These are phyloP conservation scores for Rhododendron ferrugineum DNA, from an alignment of 148 eudicot genomes.

Conservation along the genomic window DNA sequence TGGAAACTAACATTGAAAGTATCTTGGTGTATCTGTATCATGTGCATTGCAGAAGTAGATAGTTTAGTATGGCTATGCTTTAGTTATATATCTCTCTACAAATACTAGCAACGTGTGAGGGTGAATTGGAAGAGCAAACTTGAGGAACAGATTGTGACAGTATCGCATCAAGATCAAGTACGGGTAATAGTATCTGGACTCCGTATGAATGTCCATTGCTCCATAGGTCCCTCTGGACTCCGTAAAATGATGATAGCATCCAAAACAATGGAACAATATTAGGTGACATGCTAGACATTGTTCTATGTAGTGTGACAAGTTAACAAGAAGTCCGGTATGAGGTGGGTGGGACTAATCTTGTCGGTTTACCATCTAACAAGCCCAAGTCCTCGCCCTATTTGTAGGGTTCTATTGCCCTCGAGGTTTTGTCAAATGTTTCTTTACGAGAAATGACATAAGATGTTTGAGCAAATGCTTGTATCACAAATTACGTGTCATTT, in stretches of 20 bases:
- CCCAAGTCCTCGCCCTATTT: too few species aligned
- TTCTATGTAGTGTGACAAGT: background rate
- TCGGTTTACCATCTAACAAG: background rate
- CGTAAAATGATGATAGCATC: too few species aligned
- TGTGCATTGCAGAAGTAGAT: background rate
- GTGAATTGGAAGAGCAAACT: background rate
- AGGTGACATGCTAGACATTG: too few species aligned
- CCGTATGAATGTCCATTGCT: too few species aligned
- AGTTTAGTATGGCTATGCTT: background rate
- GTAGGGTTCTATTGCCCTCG: too few species aligned
- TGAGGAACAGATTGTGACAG: background rate
- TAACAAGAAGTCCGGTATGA: background rate
- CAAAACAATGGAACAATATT: too few species aligned
- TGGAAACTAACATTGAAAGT: background rate
- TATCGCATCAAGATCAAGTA: background rate
- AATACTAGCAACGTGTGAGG: background rate
- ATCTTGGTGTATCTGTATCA: background rate
- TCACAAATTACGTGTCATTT: background rate
- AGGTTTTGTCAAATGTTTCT: too few species aligned
- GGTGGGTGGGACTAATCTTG: background rate
- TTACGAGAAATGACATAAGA: background rate
- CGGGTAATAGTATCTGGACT: background rate
- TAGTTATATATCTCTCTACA: background rate
- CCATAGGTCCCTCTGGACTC: background rate
- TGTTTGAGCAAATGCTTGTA: background rate